Percentiles rank a stretch among this genome's conserved stretches.
phyloP scores from a whole-genome alignment of 2,329 filamentous ascomycete genomes.

The Diaporthe humulicola region DNA sequence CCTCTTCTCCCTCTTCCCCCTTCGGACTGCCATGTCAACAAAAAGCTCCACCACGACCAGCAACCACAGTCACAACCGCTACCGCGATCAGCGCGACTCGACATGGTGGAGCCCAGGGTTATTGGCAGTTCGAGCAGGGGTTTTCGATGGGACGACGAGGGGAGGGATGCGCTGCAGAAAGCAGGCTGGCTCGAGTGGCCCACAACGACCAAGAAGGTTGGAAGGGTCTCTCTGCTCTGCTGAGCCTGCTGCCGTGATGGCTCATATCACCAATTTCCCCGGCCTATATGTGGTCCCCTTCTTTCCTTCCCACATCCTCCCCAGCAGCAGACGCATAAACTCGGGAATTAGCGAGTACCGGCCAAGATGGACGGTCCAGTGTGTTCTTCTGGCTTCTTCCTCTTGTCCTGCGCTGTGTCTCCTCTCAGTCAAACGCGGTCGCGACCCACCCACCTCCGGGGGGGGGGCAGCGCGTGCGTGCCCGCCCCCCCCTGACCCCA shows the following conservation, averaged over 20 bases:
- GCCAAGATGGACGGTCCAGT: constrained; percentile 23
- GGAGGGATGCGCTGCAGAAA: not conserved
- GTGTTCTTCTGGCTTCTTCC: constrained; percentile 10
- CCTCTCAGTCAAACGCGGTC: not conserved
- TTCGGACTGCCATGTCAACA: constrained; percentile 17
- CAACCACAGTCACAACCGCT: not conserved
- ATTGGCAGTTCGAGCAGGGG: not conserved
- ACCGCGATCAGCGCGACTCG: constrained; percentile 25
- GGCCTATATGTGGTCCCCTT: constrained; percentile 12
- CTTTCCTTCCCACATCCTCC: not conserved
- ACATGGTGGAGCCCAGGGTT: constrained; percentile 11
- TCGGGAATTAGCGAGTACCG: constrained; percentile 25
- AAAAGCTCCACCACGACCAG: constrained; percentile 4
- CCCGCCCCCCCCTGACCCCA: constrained; percentile 32
- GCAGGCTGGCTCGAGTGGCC: not conserved
- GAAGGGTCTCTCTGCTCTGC: not conserved
- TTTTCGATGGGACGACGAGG: not conserved
- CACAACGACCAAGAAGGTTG: not conserved
- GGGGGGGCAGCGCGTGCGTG: not conserved
- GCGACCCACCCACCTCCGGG: constrained; percentile 1
- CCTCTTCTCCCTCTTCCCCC: not conserved
- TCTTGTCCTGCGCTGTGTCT: not conserved
- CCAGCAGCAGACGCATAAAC: constrained; percentile 32
- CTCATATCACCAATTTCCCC: constrained; percentile 7
- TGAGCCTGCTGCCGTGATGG: not conserved